phyloP scores from a whole-genome alignment of 1,284 basidiomycete genomes.

The Ceratobasidium sp. region DNA sequence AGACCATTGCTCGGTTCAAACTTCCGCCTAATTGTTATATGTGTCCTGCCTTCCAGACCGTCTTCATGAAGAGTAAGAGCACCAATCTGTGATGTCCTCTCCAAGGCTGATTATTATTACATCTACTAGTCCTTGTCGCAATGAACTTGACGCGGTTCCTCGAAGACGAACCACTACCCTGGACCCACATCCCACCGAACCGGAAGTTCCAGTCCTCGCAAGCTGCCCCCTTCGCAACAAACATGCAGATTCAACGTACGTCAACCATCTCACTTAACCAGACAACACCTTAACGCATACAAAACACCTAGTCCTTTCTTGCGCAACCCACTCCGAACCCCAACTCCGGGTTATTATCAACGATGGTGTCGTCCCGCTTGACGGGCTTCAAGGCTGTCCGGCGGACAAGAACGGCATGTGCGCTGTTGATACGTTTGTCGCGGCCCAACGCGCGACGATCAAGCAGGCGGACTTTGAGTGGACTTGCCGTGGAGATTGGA shows the following conservation, averaged over 20 bases:
- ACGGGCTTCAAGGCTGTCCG: constrained; percentile 77
- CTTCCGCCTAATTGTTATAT: background rate
- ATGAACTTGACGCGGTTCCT: constrained; percentile 70
- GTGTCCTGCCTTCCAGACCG: background rate
- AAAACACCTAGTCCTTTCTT: constrained; percentile 64
- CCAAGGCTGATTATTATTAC: background rate
- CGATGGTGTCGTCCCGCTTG: constrained; percentile 86
- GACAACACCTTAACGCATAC: background rate
- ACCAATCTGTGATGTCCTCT: background rate
- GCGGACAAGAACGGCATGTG: constrained; percentile 80
- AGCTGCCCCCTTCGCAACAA: constrained; percentile 66
- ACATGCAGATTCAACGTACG: constrained; percentile 47
- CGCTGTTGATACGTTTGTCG: constrained; percentile 77
- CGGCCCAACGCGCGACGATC: constrained; percentile 73
- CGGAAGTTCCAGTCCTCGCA: constrained; percentile 62
- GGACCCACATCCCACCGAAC: constrained; percentile 72
- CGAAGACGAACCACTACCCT: constrained; percentile 72
- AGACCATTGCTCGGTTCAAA: background rate
- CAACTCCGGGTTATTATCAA: constrained; percentile 87
- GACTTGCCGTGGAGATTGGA: constrained; percentile 81
- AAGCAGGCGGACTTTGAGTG: constrained; percentile 78
- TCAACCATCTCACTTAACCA: background rate
- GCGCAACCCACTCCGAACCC: constrained; percentile 58
- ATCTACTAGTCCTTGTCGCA: constrained; percentile 50
- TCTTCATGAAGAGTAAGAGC: constrained; percentile 46